Percentiles rank a stretch among this genome's conserved stretches.
Evolutionary conservation across 2,329 filamentous ascomycete genomes (phyloP).

Genomic region (Polytolypa hystricis): DNA sequence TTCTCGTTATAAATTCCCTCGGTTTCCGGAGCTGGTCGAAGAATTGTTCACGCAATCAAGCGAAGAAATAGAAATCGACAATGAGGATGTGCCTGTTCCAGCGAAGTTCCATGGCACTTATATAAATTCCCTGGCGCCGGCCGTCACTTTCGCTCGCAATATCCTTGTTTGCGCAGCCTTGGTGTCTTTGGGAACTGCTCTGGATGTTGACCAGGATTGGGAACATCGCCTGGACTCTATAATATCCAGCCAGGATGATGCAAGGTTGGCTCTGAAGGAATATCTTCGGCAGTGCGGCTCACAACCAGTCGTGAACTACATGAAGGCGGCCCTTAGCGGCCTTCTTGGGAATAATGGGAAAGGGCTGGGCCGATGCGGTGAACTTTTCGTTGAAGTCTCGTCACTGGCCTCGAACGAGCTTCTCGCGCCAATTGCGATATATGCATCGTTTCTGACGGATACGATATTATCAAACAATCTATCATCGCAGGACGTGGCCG

Average conservation of each 20-base stretch:
- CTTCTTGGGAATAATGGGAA: slow-evolving; percentile 29
- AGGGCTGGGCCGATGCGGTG: slow-evolving; percentile 35
- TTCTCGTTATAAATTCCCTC: slow-evolving; percentile 30
- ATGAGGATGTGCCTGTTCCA: slow-evolving; percentile 9
- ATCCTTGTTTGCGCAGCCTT: slow-evolving; percentile 51
- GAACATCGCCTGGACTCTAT: slow-evolving; percentile 64
- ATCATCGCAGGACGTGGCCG: slow-evolving; percentile 46
- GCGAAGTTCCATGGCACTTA: slow-evolving; percentile 20
- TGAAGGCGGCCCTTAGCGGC: slow-evolving; percentile 36
- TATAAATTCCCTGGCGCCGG: slow-evolving; percentile 51
- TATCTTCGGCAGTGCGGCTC: slow-evolving; percentile 24
- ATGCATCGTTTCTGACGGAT: slow-evolving; percentile 42
- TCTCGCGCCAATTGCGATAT: slow-evolving; percentile 40
- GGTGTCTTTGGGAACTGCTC: slow-evolving; percentile 28
- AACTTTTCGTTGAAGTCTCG: slow-evolving; percentile 43
- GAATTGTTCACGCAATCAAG: slow-evolving; percentile 12
- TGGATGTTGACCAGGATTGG: slow-evolving; percentile 68
- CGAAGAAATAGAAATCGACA: slow-evolving; percentile 3
- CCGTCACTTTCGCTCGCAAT: slow-evolving; percentile 57
- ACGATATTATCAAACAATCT: slow-evolving; percentile 62
- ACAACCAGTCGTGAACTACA: slow-evolving; percentile 30
- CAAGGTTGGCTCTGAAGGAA: slow-evolving; percentile 43
- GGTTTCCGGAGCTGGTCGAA: slow-evolving; percentile 24
- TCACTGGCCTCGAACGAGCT: slow-evolving; percentile 44
- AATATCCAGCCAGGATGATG: slow-evolving; percentile 57